These are phyloP conservation scores for Scheffersomyces coipomensis DNA, from an alignment of 805 yeast species.

Conservation along the genomic window DNA sequence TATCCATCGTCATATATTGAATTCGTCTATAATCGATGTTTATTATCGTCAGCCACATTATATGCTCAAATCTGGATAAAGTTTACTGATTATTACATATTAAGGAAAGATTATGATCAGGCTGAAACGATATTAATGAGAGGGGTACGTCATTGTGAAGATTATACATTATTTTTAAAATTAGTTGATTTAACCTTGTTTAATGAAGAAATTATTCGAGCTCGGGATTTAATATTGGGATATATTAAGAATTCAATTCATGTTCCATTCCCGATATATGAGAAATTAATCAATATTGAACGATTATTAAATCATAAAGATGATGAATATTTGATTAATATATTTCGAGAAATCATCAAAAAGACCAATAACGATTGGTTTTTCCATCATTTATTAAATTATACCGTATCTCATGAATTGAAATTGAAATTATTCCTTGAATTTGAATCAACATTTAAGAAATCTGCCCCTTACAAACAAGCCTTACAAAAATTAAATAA, in stretches of 20 bases:
- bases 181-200: conserved; percentile 45
- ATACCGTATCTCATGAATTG: conserved; percentile 14
- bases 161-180: conserved; percentile 32
- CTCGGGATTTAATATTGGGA: conserved; percentile 30
- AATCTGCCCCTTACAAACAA: conserved; percentile 6
- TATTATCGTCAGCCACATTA: conserved; percentile 43
- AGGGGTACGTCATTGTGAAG: conserved; percentile 27
- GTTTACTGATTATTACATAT: conserved; percentile 42
- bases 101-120: conserved; percentile 18
- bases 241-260: conserved; percentile 21
- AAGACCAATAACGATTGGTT: conserved; percentile 33
- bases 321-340: conserved; percentile 20
- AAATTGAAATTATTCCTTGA: conserved; percentile 21
- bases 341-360: conserved; percentile 27
- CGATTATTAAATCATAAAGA: conserved; percentile 23
- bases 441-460: conserved; percentile 12
- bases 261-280: conserved; percentile 34
- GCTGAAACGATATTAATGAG: conserved; percentile 40
- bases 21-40: conserved; percentile 47
- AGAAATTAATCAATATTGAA: conserved; percentile 45
- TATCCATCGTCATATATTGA: conserved; percentile 20
- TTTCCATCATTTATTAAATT: conserved; percentile 30
- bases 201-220: conserved; percentile 32
- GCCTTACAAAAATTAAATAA: conserved; percentile 7
- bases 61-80: conserved; percentile 51